Conservation (phyloP, 202 grass and related monocot species). For the Dendrocalamus latiflorus region DNA sequence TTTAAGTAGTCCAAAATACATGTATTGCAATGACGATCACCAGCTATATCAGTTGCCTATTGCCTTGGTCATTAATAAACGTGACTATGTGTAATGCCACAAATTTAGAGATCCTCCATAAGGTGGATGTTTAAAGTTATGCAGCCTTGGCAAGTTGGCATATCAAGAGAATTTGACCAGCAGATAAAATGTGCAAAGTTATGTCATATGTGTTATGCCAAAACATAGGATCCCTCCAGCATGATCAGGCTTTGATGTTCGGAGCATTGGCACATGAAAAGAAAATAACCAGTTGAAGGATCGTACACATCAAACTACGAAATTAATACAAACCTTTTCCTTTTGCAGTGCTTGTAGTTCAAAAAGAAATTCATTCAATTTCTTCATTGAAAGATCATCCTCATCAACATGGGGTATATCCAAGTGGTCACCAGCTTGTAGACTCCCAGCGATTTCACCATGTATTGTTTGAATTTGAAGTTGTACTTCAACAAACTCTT, state of each 20-base stretch:
- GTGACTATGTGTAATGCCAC: neutral
- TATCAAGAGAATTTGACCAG: neutral
- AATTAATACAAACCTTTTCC: slow-evolving; percentile 68
- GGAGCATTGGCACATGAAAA: neutral
- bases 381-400: slow-evolving; percentile 78
- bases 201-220: neutral
- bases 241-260: neutral
- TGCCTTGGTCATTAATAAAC: neutral
- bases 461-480: slow-evolving; percentile 67
- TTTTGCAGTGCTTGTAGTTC: slow-evolving; percentile 84
- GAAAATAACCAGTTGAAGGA: neutral
- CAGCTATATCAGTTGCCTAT: slow-evolving; percentile 4
- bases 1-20: neutral
- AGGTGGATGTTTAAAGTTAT: neutral
- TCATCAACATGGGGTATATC: slow-evolving; percentile 47
- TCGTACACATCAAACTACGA: neutral
- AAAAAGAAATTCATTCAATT: slow-evolving; percentile 68
- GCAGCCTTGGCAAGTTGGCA: neutral
- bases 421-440: slow-evolving; percentile 39
- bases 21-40: neutral
- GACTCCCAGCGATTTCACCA: slow-evolving; percentile 68
- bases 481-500: slow-evolving; percentile 64
- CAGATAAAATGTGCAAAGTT: neutral
- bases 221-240: neutral
- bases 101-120: neutral